Evolutionary conservation across 2,329 filamentous ascomycete species (phyloP).

Genomic region (Fulvia fulva): DNA sequence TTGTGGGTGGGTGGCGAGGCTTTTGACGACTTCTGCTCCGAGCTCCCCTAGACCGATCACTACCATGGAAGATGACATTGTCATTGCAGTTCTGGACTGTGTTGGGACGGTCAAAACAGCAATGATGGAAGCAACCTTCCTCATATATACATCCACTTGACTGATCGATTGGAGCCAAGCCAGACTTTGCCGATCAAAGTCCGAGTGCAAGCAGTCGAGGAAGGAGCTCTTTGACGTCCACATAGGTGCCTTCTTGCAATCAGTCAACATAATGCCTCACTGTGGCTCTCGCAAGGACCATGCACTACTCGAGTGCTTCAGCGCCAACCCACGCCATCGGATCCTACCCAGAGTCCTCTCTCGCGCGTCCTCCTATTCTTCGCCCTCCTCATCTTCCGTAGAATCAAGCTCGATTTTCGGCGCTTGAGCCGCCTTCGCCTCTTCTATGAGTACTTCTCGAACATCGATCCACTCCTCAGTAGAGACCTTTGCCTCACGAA

Average conservation of each 20-base stretch:
- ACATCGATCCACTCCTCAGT: neutral
- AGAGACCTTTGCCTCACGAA: neutral
- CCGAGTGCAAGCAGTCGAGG: neutral
- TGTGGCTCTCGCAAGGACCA: no score
- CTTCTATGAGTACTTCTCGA: neutral
- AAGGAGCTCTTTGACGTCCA: no score
- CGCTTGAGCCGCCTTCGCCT: neutral
- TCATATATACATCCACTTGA: neutral
- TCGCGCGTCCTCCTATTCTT: neutral
- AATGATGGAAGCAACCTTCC: neutral
- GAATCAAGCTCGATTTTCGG: neutral
- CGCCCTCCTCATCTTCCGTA: neutral
- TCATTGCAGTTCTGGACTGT: neutral
- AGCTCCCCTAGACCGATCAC: slow-evolving; percentile 66
- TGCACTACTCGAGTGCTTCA: no score
- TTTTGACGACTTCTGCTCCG: slow-evolving; percentile 53
- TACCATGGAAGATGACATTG: slow-evolving; percentile 41
- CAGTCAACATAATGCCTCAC: no score
- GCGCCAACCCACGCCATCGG: no score
- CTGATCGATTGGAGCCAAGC: neutral
- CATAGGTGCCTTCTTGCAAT: no score
- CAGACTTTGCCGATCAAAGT: neutral
- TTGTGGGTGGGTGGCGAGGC: slow-evolving; percentile 47
- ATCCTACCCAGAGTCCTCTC: neutral
- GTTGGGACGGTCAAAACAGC: neutral